Percentiles rank a stretch among this genome's conserved stretches.
phyloP scores from a whole-genome alignment of 192 early-diverging fungal species.

The Coemansia sp. region DNA sequence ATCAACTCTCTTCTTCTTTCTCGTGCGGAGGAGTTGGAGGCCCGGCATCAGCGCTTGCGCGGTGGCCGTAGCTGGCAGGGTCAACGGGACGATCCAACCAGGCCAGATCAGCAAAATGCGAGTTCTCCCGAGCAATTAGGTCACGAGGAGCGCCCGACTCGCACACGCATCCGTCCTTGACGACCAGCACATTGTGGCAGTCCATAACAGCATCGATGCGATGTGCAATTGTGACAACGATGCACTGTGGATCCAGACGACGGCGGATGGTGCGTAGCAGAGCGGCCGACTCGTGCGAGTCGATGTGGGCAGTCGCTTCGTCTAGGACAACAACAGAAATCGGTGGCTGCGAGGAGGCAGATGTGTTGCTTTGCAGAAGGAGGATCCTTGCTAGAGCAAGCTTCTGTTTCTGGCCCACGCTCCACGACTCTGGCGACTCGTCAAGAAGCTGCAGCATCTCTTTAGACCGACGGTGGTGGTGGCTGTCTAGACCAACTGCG shows the following conservation, averaged over 20 bases:
- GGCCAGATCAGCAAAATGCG: constrained; percentile 14
- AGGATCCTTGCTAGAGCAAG: constrained; percentile 65
- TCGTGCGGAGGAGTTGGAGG: no score
- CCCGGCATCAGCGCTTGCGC: no score
- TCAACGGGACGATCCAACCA: neutral
- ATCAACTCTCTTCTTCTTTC: no score
- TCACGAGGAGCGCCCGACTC: constrained; percentile 18
- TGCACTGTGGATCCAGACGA: constrained; percentile 54
- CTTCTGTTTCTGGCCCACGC: constrained; percentile 60
- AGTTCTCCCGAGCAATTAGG: constrained; percentile 2
- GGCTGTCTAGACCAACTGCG: constrained; percentile 48
- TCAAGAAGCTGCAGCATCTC: neutral
- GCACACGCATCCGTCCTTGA: constrained; percentile 27
- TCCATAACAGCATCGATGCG: constrained; percentile 47
- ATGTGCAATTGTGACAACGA: constrained; percentile 69
- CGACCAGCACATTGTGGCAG: constrained; percentile 34
- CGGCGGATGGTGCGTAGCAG: constrained; percentile 59
- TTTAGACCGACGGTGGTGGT: neutral
- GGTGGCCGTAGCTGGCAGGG: neutral
- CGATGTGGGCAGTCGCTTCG: constrained; percentile 64
- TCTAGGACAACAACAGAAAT: constrained; percentile 63
- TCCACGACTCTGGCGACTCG: constrained; percentile 30
- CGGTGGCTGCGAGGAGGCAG: neutral
- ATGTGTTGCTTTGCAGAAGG: constrained; percentile 33
- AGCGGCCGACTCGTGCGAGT: constrained; percentile 49